These are phyloP conservation scores for Diaporthe helianthi DNA, from an alignment of 2,329 filamentous ascomycete genomes.

Conservation along the genomic window DNA sequence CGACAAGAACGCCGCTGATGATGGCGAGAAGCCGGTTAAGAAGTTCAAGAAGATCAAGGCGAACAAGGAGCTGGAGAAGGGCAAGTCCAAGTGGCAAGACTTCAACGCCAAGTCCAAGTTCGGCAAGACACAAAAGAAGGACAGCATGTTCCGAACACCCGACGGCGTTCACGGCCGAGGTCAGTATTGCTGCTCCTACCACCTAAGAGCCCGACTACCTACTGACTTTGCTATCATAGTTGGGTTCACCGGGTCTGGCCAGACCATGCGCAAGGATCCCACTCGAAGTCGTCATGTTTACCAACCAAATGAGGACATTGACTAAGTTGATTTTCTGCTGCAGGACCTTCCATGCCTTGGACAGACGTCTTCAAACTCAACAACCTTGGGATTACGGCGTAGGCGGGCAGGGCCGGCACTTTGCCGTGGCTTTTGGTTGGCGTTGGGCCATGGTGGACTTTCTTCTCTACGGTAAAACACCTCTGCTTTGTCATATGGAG, in stretches of 20 bases:
- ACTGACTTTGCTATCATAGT: slow-evolving; percentile 62
- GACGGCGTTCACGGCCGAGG: slow-evolving; percentile 87
- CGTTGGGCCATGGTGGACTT: slow-evolving; percentile 34
- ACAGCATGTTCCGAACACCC: slow-evolving; percentile 96
- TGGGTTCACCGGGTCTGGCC: slow-evolving; percentile 94
- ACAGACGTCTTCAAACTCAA: slow-evolving; percentile 12
- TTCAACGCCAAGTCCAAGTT: slow-evolving; percentile 82
- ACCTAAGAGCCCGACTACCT: neutral
- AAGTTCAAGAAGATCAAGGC: slow-evolving; percentile 91
- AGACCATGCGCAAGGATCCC: slow-evolving; percentile 93
- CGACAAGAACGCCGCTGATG: slow-evolving; percentile 70
- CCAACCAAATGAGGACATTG: slow-evolving; percentile 76
- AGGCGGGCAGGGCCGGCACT: neutral
- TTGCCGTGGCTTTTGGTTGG: slow-evolving; percentile 27
- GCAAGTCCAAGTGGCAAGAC: slow-evolving; percentile 94
- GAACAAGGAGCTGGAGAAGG: slow-evolving; percentile 87
- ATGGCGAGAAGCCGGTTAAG: slow-evolving; percentile 75
- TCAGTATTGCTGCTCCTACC: slow-evolving; percentile 49
- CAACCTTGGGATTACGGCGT: neutral
- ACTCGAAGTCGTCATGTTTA: slow-evolving; percentile 85
- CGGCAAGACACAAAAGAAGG: slow-evolving; percentile 76
- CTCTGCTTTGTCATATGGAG: slow-evolving; percentile 34
- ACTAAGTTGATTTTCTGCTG: slow-evolving; percentile 54
- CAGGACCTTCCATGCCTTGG: slow-evolving; percentile 36
- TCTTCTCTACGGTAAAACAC: slow-evolving; percentile 34